Base-by-base conservation (phyloP, 2,329 filamentous ascomycete genomes). In the Fusarium anthophilum region DNA sequence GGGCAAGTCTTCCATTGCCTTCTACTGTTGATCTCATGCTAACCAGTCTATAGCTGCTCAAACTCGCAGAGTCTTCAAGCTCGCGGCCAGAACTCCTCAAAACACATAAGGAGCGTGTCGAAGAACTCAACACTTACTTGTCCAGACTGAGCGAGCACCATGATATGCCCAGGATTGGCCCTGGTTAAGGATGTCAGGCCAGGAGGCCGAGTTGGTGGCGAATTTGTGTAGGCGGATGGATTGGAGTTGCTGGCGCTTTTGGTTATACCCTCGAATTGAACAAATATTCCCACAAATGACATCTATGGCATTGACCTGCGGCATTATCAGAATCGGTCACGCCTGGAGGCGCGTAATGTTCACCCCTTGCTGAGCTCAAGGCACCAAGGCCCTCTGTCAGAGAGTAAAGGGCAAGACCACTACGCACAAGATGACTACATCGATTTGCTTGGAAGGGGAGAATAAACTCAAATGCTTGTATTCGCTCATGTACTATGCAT, bases 91-190 rank as follows among this genome's bases (percentile, higher is more conserved):
- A 98, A 81, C 92, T 97, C 22, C 90, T 96, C 76, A 98, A 98
- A 87, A 97, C 95, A 37, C 96, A 99, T 83, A 98, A 98, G 82
- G 94, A 99, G 85, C 91, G 94, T 17, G 96, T 99, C 48, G 95
- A 98, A 82, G 95, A 98, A 81, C 86, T 98, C 77, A 99, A 99
- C 82, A 94, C 93, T 73, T 98, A 98, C 82, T 86, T 99, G 41
- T 96, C 94, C 74, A 93, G 92, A 75, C 84, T 99, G 79, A 98
- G 94, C 84, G 96, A 99, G 84, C 96, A 99, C 84, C 96, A 99
- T 83, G 96, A 99, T 81, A 99, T 99, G 95, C 89, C 89, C 77
- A 91, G 90, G 84, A 91, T 91, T 64, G 89, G 89, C 17, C 89
- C 89, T 2, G 89, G 89, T 44, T 91, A 84, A n/a, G 37, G 17